Conservation (phyloP, 768 basidiomycete species). For the Galerina marginata region DNA sequence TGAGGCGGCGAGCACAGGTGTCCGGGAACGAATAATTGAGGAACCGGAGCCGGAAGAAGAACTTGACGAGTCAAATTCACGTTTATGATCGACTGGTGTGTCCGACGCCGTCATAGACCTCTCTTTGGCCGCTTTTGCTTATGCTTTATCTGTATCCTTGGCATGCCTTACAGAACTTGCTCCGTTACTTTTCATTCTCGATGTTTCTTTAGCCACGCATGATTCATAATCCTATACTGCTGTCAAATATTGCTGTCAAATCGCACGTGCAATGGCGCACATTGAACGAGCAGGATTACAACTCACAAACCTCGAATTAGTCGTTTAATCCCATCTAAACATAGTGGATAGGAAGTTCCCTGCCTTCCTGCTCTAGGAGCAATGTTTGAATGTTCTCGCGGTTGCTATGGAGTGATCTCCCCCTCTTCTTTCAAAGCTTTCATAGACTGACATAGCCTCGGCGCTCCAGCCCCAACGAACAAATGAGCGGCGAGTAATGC, state of each 20-base stretch:
- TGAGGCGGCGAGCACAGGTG: conserved; percentile 46
- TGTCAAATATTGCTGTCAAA: too few species aligned
- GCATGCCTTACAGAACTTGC: background rate
- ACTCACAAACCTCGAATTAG: conserved; percentile 2
- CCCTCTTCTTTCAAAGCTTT: background rate
- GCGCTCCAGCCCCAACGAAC: too few species aligned
- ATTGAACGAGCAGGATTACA: background rate
- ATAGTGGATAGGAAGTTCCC: background rate
- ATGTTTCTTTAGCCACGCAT: conserved; percentile 3
- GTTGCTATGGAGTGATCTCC: too few species aligned
- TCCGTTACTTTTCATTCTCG: background rate
- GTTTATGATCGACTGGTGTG: conserved; percentile 2
- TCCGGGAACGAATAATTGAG: conserved; percentile 77
- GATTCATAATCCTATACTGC: background rate
- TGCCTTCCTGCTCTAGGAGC: too few species aligned
- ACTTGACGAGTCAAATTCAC: conserved; percentile 41
- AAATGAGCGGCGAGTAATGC: too few species aligned
- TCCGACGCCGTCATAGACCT: background rate
- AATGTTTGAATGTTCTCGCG: too few species aligned
- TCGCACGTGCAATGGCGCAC: too few species aligned
- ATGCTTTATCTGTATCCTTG: background rate
- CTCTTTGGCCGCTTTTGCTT: background rate
- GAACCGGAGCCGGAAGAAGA: conserved; percentile 64
- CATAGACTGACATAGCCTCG: background rate
- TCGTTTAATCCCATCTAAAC: conserved; percentile 1